Evolutionary conservation across 2,329 filamentous ascomycete species (phyloP), one percentile per base, ranked within the genome.

Genomic region (Aspergillus sp.): DNA sequence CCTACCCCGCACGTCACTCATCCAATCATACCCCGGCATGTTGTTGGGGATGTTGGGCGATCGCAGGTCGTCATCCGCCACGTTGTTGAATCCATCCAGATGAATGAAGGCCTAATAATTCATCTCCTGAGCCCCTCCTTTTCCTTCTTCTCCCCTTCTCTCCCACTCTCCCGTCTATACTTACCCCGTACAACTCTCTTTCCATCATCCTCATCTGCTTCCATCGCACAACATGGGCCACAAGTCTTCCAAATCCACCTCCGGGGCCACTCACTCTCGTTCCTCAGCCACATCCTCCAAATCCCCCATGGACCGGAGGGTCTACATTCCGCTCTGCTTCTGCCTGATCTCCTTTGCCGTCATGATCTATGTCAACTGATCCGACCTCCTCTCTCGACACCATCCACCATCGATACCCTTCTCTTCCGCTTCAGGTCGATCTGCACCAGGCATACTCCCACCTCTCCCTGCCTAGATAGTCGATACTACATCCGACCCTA

Each of bases 331-430:
- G 14, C 61, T 71, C 21, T 70, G 68, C 54, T 68, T 71, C 61
- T 71, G 68, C 54, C 58, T 71, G 46, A 63, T 70, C 55, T 70
- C 68, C 31, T 71, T 71, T 53, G 68, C 67, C n/a, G 68, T 71
- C 47, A 65, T 71, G 59, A 60, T 66, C 54, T 71, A 68, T 53
- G 52, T 63, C 60, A 65, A 69, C 58, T 70, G 58, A 60, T 54
- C 43, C 23, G 23, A 25, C 10, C 5, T 25, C 5, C 23, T 25
- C 23, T 25, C 23, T 25, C 23, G 7, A n/a, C 23, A 9, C 23
- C 23, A 25, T 25, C 23, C 5, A 25, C 23, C 23, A 25, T 25
- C 23, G 23, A 25, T 25, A 6, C 1, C 23, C 23, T 9, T 25
- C 23, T 7, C 23, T 25, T 25, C 23, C 23, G 7, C 23, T 25